These are phyloP conservation scores for Trichomonas tenax DNA, from an alignment of 208 protist genomes.

Conservation along the genomic window DNA sequence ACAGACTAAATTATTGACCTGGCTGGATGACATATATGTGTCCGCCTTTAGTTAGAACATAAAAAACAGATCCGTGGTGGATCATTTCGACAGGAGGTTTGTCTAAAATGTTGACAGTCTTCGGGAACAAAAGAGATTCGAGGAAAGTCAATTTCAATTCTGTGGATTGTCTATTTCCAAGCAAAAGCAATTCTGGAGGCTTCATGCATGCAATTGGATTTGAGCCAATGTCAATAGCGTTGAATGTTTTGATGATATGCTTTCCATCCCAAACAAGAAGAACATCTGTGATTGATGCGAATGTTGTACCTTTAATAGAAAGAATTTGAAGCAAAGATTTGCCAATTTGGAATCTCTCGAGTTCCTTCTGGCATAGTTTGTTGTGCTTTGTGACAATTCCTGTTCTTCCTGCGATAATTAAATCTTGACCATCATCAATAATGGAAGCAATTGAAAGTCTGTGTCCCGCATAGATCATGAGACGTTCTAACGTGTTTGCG, in stretches of 20 bases:
- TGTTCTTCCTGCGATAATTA: neutral
- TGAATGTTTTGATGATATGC: neutral
- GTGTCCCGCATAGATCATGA: neutral
- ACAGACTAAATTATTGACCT: neutral
- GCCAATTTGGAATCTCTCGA: neutral
- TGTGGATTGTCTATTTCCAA: neutral
- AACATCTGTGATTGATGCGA: neutral
- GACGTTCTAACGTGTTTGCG: neutral
- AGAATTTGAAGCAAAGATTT: neutral
- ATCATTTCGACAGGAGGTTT: neutral
- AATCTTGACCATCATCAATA: neutral
- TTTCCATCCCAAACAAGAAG: neutral
- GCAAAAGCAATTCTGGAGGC: neutral
- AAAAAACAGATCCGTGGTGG: neutral
- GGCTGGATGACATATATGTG: neutral
- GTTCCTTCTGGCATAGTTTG: neutral
- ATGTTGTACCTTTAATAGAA: neutral
- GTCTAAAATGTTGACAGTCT: neutral
- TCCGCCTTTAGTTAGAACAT: neutral
- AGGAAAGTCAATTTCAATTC: neutral
- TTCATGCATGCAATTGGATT: neutral
- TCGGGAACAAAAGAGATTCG: neutral
- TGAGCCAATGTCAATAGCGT: neutral
- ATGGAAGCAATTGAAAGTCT: neutral
- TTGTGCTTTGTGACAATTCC: neutral